Evolutionary conservation across 2,329 filamentous ascomycete species (phyloP).

Genomic region (Talaromyces sp.): DNA sequence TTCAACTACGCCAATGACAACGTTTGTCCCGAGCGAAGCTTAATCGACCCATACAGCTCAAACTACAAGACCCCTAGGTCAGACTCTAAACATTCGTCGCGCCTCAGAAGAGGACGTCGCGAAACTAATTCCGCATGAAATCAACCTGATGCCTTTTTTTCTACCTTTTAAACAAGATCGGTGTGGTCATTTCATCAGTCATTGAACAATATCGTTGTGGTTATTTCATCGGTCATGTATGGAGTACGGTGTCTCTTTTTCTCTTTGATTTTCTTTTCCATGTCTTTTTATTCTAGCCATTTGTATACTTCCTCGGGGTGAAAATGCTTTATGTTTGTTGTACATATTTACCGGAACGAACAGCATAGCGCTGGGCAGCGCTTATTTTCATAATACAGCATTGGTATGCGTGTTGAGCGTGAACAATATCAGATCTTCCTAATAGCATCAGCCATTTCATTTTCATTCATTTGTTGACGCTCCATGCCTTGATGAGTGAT

Average conservation of each 20-base stretch:
- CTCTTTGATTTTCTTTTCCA: not conserved
- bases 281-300: not conserved
- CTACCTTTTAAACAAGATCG: not conserved
- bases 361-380: not conserved
- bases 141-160: not conserved
- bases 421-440: not conserved
- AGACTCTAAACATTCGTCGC: not conserved
- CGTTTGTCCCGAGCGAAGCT: constrained; percentile 5
- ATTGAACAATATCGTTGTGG: not conserved
- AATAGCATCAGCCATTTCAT: not conserved
- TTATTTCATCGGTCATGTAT: not conserved
- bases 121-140: not conserved
- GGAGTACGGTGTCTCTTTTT: not conserved
- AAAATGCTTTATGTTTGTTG: not conserved
- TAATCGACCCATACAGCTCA: constrained; percentile 6
- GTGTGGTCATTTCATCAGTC: not conserved
- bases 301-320: not conserved
- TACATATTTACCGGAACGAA: not conserved
- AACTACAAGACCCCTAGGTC: not conserved
- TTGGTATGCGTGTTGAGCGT: not conserved
- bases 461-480: too few relatives aligned
- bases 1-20: constrained; percentile 11
- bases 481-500: too few relatives aligned
- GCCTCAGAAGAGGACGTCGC: not conserved
- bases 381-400: not conserved